A percentile compares a stretch with the other conserved stretches of the same genome.
Evolutionary conservation across 176 grass and related monocot genomes (phyloP).

Genomic region (Eleusine coracana): DNA sequence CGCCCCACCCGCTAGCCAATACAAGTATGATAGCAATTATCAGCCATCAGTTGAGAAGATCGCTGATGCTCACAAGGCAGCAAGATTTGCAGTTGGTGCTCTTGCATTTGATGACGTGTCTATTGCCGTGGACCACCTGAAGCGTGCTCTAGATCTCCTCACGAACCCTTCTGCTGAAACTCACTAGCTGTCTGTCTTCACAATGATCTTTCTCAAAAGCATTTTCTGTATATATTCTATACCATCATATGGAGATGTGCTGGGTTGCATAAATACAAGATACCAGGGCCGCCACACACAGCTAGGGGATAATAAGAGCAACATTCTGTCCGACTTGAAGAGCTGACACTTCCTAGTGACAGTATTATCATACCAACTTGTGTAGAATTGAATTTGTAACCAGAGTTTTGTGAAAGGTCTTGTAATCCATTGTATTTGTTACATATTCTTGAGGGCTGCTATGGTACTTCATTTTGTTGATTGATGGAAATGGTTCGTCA

Average conservation of each 20-base stretch:
- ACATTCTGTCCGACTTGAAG: background rate
- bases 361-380: background rate
- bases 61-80: conserved; percentile 87
- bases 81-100: conserved; percentile 91
- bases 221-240: conserved; percentile 52
- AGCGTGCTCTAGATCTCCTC: conserved; percentile 80
- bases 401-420: conserved; percentile 31
- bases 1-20: conserved; percentile 54
- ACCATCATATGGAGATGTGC: conserved; percentile 34
- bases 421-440: conserved; percentile 8
- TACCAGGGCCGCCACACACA: conserved; percentile 20
- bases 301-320: background rate
- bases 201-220: conserved; percentile 9
- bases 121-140: conserved; percentile 82
- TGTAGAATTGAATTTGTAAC: conserved; percentile 20
- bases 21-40: conserved; percentile 83
- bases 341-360: background rate
- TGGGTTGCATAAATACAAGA: conserved; percentile 26
- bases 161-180: conserved; percentile 83
- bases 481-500: conserved; percentile 15
- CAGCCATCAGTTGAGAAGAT: conserved; percentile 85
- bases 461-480: background rate
- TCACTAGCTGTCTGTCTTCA: conserved; percentile 42
- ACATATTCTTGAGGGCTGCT: background rate
- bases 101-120: conserved; percentile 92